Evolutionary conservation across 495 filamentous ascomycete genomes (phyloP).

Genomic region (Penicillium psychrofluorescens): DNA sequence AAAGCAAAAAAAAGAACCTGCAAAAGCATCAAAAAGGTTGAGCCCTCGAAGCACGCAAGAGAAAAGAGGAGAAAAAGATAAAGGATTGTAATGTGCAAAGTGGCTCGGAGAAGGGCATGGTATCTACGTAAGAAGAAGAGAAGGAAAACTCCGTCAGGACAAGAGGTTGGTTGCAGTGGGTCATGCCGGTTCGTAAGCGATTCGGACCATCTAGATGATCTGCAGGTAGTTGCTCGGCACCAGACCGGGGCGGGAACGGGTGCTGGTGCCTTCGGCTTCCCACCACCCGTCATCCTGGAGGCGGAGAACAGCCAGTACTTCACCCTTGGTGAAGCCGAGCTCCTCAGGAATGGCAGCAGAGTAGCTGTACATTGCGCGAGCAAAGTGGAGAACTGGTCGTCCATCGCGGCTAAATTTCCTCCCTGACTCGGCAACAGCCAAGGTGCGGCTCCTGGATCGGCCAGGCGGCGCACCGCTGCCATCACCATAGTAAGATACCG

Average conservation of each 20-base stretch:
- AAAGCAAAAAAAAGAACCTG: too few relatives aligned
- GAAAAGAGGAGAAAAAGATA: slow-evolving; percentile 4
- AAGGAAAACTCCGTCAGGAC: slow-evolving; percentile 17
- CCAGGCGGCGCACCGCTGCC: slow-evolving; percentile 34
- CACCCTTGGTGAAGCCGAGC: slow-evolving; percentile 87
- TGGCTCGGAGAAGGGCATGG: slow-evolving; percentile 10
- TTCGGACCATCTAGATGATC: slow-evolving; percentile 29
- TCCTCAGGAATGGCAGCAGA: slow-evolving; percentile 91
- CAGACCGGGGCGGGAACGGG: slow-evolving; percentile 66
- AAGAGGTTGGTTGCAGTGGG: slow-evolving; percentile 6
- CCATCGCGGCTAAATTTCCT: slow-evolving; percentile 80
- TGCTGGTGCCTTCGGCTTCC: slow-evolving; percentile 89
- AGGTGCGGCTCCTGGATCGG: slow-evolving; percentile 71
- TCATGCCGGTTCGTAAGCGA: slow-evolving; percentile 22
- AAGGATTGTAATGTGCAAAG: slow-evolving; percentile 20
- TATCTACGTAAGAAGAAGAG: slow-evolving; percentile 23
- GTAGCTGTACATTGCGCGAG: slow-evolving; percentile 91
- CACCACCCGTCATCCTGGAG: slow-evolving; percentile 99
- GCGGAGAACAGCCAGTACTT: slow-evolving; percentile 79
- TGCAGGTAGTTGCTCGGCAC: slow-evolving; percentile 98
- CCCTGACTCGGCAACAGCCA: slow-evolving; percentile 50
- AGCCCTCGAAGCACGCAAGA: background rate
- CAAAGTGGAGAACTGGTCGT: slow-evolving; percentile 82
- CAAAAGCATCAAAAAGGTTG: slow-evolving; percentile 1
- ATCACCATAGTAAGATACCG: slow-evolving; percentile 58